Evolutionary conservation across 306 rosid species (phyloP), one percentile per base, ranked within the genome.

Genomic region (Quercus bicolor): DNA sequence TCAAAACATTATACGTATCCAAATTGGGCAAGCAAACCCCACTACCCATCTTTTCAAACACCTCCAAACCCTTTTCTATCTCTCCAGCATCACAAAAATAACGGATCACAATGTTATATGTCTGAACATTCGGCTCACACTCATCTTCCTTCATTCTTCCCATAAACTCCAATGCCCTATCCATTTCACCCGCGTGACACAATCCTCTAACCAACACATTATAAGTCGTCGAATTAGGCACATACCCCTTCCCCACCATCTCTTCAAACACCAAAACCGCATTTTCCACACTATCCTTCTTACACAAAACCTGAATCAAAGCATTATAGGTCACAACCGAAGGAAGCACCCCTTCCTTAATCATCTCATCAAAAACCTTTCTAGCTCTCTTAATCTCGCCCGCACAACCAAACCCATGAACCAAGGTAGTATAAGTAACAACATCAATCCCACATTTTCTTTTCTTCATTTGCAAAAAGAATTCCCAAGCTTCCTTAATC

Each of bases 361-460:
- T 78, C 97, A 95, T 92, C 68, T 84, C 88, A 72, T 88, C 81
- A 1, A 95, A 95, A 85, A 92, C 84, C 89, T 77, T 91, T 21
- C 82, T 82, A 1, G 96, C 90, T 79, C 98, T 83, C 77, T 85
- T 82, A 64, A 95, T 84, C 81, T 95, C 93, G 20, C 98, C 96
- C 0, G 68, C 84, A 12, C 90, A 92, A 45, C 98, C 98, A 81
- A 92, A 91, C 56, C 96, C 98, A 61, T 95, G 96, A 84, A 95
- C 88, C 88, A 92, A 28, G 13, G 98, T 95, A 6, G 98, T 95
- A n/a, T 95, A 92, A 72, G 98, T 91, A 77, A 95, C 89, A 75
- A 91, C 98, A 84, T 95, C 98, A 81, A 90, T 81, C 68, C 86
- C 91, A 33, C 92, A 87, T 54, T 86, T 79, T 89, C 98, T 87